A percentile compares a stretch with the other conserved stretches of the same genome.
Evolutionary conservation across 2,329 filamentous ascomycete species (phyloP).

Genomic region (Catunica adiposa): DNA sequence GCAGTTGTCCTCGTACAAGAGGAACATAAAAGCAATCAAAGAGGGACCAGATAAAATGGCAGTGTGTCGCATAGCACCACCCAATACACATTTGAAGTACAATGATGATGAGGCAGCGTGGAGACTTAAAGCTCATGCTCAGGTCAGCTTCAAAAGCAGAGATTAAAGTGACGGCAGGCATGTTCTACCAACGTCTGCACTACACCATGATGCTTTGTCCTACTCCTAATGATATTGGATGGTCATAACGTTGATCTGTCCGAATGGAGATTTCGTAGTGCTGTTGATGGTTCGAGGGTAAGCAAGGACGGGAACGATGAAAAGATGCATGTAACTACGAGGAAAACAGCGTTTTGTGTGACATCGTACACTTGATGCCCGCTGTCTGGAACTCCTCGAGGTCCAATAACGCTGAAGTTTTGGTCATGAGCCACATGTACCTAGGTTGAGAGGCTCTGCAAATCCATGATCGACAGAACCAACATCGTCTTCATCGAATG

Average conservation of each 20-base stretch:
- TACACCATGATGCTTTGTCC: too few species aligned
- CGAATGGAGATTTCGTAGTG: background rate
- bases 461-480: background rate
- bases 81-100: too few species aligned
- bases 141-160: too few species aligned
- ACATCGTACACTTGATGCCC: conserved; percentile 1
- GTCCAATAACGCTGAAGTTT: background rate
- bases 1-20: too few species aligned
- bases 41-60: too few species aligned
- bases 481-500: background rate
- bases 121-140: too few species aligned
- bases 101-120: too few species aligned
- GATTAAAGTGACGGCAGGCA: too few species aligned
- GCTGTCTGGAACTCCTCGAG: background rate
- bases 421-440: background rate
- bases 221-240: too few species aligned
- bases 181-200: too few species aligned
- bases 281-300: background rate
- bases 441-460: background rate
- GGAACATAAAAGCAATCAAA: background rate
- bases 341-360: background rate
- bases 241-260: background rate
- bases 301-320: background rate
- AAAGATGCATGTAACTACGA: background rate
- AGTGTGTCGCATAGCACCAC: too few species aligned